These are phyloP conservation scores for Aphanomyces invadans DNA, from an alignment of 352 stramenopile genomes.

Conservation along the genomic window DNA sequence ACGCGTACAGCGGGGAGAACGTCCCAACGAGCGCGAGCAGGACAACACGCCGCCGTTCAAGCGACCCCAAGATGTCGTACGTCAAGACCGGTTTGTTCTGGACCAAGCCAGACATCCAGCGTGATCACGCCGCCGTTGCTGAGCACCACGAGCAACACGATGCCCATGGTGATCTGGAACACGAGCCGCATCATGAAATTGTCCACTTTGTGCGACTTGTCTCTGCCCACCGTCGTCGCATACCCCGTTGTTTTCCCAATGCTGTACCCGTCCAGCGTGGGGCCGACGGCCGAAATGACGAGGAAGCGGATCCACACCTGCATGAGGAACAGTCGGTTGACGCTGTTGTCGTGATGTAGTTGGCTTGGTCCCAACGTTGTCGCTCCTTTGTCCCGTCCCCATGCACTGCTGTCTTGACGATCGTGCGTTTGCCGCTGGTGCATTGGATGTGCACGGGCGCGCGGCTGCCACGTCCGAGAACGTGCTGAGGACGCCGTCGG, in stretches of 20 bases:
- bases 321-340: slow-evolving; percentile 12
- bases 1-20: background rate
- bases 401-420: too few relatives aligned
- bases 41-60: slow-evolving; percentile 5
- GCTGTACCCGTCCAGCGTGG: background rate
- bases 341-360: slow-evolving; percentile 2
- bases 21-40: background rate
- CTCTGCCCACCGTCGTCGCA: background rate
- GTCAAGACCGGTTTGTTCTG: slow-evolving; percentile 18
- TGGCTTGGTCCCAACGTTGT: background rate
- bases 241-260: background rate
- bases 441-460: too few relatives aligned
- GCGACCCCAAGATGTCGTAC: slow-evolving; percentile 5
- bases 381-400: too few relatives aligned
- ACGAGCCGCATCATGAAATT: background rate
- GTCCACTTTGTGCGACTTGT: background rate
- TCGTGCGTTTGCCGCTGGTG: too few relatives aligned
- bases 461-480: too few relatives aligned
- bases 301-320: background rate
- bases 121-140: background rate
- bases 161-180: slow-evolving; percentile 5
- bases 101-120: background rate
- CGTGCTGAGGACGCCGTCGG: too few relatives aligned
- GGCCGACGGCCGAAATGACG: background rate
- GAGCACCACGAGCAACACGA: background rate